phyloP scores from a whole-genome alignment of 2,329 filamentous ascomycete species.

The Arthrobotrys conoides region DNA sequence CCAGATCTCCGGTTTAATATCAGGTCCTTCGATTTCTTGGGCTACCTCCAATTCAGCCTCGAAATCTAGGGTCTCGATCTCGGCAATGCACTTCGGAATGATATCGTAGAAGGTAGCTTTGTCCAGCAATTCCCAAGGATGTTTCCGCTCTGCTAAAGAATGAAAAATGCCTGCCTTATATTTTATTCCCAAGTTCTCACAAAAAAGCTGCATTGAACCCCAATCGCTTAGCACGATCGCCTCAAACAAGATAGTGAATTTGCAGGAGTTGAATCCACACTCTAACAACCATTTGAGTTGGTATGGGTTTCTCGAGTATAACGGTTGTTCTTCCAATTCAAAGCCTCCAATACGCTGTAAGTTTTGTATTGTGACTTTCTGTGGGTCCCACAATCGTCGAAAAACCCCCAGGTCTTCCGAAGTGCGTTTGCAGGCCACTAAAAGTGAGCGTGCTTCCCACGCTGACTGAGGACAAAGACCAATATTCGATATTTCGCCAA shows the following conservation, averaged over 20 bases:
- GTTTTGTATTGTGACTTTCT: background rate
- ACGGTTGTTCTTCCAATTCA: background rate
- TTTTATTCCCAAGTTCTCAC: background rate
- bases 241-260: background rate
- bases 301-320: background rate
- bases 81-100: background rate
- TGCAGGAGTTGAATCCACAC: background rate
- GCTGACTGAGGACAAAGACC: background rate
- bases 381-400: background rate
- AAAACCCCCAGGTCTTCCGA: background rate
- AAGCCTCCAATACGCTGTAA: background rate
- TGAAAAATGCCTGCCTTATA: background rate
- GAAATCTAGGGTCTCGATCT: no score
- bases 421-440: background rate
- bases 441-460: background rate
- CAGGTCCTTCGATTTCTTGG: background rate
- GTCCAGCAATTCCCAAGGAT: background rate
- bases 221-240: background rate
- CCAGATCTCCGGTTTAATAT: background rate
- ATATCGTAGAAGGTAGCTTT: background rate
- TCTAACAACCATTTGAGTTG: background rate
- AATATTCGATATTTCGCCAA: background rate
- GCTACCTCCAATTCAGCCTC: no score
- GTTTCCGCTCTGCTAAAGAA: background rate
- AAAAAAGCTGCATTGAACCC: background rate